Percentiles rank a stretch among this genome's conserved stretches.
Conservation (phyloP, 768 basidiomycete genomes). For the Baorangia bicolor region DNA sequence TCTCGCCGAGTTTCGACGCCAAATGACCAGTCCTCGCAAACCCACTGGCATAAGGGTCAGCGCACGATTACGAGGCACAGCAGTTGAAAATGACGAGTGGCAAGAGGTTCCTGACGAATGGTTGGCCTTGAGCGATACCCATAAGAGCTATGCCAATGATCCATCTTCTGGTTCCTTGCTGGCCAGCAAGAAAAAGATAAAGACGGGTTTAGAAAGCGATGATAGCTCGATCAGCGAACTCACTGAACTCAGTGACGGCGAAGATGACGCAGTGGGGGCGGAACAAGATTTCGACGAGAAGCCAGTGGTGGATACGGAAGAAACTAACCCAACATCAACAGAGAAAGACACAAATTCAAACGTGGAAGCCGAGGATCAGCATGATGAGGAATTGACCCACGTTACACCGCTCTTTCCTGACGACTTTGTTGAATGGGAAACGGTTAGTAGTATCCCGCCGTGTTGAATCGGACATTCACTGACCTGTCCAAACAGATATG, state of each 20-base stretch:
- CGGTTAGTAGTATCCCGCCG: slow-evolving; percentile 48
- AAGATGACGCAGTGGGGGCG: slow-evolving; percentile 26
- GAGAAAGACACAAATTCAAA: background rate
- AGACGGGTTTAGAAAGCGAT: slow-evolving; percentile 64
- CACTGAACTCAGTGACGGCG: slow-evolving; percentile 64
- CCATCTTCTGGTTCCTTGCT: slow-evolving; percentile 3
- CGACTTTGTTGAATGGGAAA: slow-evolving; percentile 88
- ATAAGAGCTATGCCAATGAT: slow-evolving; percentile 15
- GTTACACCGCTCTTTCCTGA: slow-evolving; percentile 34
- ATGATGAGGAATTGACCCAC: background rate
- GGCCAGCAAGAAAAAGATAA: slow-evolving; percentile 20
- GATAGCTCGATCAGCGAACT: slow-evolving; percentile 67
- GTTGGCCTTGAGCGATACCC: slow-evolving; percentile 34
- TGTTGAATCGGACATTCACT: background rate
- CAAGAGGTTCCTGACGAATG: slow-evolving; percentile 79
- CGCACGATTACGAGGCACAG: slow-evolving; percentile 56
- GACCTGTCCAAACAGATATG: slow-evolving; percentile 58
- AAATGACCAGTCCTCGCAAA: slow-evolving; percentile 31
- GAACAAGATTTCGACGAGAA: slow-evolving; percentile 1
- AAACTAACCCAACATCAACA: background rate
- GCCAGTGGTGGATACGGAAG: background rate
- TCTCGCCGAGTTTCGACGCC: slow-evolving; percentile 59
- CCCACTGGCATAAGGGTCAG: slow-evolving; percentile 63
- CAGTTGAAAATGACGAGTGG: slow-evolving; percentile 65
- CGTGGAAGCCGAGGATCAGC: slow-evolving; percentile 5